phyloP scores from a whole-genome alignment of 179 eudicot genomes.

The Beta lomatogona region DNA sequence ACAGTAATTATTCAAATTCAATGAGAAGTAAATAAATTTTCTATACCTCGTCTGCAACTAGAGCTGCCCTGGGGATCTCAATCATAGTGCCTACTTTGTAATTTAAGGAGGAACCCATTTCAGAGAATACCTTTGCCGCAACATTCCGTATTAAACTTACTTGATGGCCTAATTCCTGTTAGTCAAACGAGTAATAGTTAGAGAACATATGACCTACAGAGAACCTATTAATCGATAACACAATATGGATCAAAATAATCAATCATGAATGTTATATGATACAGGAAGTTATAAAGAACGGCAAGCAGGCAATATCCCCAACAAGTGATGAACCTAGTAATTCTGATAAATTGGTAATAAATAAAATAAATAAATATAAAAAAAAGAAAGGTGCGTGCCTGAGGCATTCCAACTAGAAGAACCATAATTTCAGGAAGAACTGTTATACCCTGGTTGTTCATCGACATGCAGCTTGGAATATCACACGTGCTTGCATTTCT shows the following conservation, averaged over 20 bases:
- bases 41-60: constrained; percentile 96
- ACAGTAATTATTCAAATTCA: not conserved
- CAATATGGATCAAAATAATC: not conserved
- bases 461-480: constrained; percentile 81
- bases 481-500: constrained; percentile 97
- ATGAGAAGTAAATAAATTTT: not conserved
- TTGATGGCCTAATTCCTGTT: constrained; percentile 86
- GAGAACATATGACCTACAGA: not conserved
- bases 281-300: not conserved
- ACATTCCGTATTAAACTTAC: constrained; percentile 61
- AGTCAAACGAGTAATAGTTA: constrained; percentile 11
- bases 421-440: constrained; percentile 96
- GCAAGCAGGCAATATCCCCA: not conserved
- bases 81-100: constrained; percentile 98
- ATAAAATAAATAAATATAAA: not conserved
- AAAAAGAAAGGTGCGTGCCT: constrained; percentile 46
- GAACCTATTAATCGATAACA: not conserved
- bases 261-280: not conserved
- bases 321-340: not conserved
- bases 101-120: constrained; percentile 62
- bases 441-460: constrained; percentile 73
- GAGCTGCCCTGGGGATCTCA: constrained; percentile 94
- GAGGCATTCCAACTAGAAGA: constrained; percentile 96
- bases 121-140: constrained; percentile 71
- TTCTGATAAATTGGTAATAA: not conserved